Conservation (phyloP, 2,329 filamentous ascomycete species). For the Cryphonectria radicalis region DNA sequence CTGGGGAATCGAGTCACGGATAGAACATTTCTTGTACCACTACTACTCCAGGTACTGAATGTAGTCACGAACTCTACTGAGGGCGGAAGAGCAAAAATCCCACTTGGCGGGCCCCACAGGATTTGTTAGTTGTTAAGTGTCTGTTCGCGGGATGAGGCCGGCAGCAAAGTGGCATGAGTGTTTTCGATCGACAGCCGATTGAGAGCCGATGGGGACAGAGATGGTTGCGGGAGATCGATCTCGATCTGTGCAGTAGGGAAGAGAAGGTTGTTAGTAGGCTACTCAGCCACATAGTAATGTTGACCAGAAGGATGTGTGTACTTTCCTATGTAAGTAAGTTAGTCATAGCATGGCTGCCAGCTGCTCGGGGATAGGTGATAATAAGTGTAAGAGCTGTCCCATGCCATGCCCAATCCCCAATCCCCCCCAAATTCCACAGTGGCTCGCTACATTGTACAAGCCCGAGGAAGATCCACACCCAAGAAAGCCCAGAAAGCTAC, state of each 20-base stretch:
- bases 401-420: too few species aligned
- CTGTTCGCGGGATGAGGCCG: neutral
- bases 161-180: neutral
- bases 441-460: neutral
- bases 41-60: too few species aligned
- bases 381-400: too few species aligned
- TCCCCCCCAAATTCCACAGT: too few species aligned
- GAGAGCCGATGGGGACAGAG: neutral
- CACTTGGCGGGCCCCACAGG: neutral
- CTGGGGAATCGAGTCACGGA: neutral
- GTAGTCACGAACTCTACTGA: neutral
- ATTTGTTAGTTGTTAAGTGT: neutral
- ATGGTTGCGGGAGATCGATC: constrained; percentile 11
- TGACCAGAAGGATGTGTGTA: too few species aligned
- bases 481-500: neutral
- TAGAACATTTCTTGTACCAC: too few species aligned
- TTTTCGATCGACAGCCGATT: neutral
- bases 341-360: neutral
- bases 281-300: neutral
- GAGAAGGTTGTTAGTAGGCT: neutral
- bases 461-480: neutral
- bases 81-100: neutral
- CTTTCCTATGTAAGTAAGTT: neutral
- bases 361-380: neutral
- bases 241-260: neutral